Percentiles rank a stretch among this genome's conserved stretches.
phyloP scores from a whole-genome alignment of 2,329 filamentous ascomycete genomes.

The Chaetomium globosum region DNA sequence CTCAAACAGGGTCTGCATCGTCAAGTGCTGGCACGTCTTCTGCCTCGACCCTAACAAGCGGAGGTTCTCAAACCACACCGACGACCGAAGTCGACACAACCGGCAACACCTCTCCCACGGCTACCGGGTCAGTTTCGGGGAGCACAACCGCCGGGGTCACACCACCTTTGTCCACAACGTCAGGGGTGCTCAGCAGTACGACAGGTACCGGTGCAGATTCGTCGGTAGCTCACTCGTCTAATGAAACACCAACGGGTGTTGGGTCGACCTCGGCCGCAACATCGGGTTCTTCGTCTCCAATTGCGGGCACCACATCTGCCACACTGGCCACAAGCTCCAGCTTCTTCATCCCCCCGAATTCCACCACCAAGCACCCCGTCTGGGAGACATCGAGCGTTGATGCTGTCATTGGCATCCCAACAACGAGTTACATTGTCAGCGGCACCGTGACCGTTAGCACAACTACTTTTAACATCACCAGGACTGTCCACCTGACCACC shows the following conservation, averaged over 20 bases:
- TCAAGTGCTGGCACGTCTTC: not conserved
- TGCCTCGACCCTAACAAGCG: not conserved
- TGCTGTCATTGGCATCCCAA: constrained; percentile 13
- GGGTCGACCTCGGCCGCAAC: constrained; percentile 12
- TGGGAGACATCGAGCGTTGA: constrained; percentile 20
- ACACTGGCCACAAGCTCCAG: constrained; percentile 7
- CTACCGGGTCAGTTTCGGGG: not conserved
- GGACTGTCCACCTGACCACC: not conserved
- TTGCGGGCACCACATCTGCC: not conserved
- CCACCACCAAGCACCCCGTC: not conserved
- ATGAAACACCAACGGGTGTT: constrained; percentile 1
- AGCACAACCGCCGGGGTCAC: constrained; percentile 19
- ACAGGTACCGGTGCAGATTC: constrained; percentile 6
- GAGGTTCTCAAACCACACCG: not conserved
- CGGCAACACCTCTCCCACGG: not conserved
- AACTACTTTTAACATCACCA: not conserved
- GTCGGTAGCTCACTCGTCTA: constrained; percentile 13
- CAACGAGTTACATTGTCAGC: constrained; percentile 9
- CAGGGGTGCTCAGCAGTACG: constrained; percentile 11
- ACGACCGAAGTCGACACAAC: not conserved
- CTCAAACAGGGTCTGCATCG: not conserved
- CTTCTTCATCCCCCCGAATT: constrained; percentile 3
- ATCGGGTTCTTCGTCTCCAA: not conserved
- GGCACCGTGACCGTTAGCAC: constrained; percentile 12
- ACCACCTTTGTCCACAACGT: constrained; percentile 20